Evolutionary conservation across 2,329 filamentous ascomycete genomes (phyloP).

Genomic region (Penicillium crustosum): DNA sequence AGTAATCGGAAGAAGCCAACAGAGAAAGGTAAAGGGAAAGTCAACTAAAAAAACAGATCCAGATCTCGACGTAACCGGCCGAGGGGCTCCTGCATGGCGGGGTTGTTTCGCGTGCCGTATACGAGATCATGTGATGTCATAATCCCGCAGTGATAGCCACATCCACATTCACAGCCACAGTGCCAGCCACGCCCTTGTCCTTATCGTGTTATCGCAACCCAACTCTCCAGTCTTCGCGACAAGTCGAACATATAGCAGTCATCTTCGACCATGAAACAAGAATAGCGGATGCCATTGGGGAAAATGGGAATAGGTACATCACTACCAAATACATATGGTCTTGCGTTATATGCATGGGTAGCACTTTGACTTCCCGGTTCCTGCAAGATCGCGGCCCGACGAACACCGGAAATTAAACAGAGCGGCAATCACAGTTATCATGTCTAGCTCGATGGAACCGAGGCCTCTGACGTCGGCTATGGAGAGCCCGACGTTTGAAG

Average conservation of each 20-base stretch:
- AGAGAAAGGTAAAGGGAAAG: slow-evolving; percentile 1
- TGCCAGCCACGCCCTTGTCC: slow-evolving; percentile 3
- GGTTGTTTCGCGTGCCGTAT: slow-evolving; percentile 23
- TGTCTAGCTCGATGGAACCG: slow-evolving; percentile 39
- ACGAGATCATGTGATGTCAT: slow-evolving; percentile 11
- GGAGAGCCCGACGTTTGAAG: slow-evolving; percentile 84
- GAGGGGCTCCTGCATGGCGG: slow-evolving; percentile 30
- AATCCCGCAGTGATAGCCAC: slow-evolving; percentile 3
- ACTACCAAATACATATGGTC: background rate
- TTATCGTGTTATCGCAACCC: slow-evolving; percentile 20
- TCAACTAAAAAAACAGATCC: slow-evolving; percentile 8
- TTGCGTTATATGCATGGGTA: slow-evolving; percentile 4
- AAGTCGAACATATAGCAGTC: background rate
- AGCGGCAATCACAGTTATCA: slow-evolving; percentile 21
- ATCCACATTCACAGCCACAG: background rate
- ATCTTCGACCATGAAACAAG: background rate
- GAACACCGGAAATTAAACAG: slow-evolving; percentile 5
- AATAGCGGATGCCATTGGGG: slow-evolving; percentile 3
- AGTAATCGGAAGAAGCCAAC: background rate
- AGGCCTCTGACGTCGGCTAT: slow-evolving; percentile 58
- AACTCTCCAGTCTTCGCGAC: background rate
- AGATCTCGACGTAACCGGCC: slow-evolving; percentile 24
- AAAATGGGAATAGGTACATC: slow-evolving; percentile 2
- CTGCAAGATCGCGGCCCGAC: slow-evolving; percentile 12
- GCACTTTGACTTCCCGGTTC: background rate